Evolutionary conservation across 2,329 filamentous ascomycete species (phyloP), one percentile per base, ranked within the genome.

Genomic region (Dothiorella sarmentorum): DNA sequence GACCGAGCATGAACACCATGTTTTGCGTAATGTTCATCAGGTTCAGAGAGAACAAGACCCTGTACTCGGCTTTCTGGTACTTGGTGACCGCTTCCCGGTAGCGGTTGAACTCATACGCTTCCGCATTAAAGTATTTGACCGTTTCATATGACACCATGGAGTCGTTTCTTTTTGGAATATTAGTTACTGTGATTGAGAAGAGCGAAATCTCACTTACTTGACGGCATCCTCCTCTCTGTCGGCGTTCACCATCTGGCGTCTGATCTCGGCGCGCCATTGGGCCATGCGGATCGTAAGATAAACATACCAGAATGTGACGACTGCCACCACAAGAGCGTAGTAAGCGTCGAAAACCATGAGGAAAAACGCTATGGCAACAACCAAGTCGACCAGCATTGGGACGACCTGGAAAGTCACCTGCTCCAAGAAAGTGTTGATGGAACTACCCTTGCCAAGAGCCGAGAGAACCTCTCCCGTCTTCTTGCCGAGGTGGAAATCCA

Each of bases 101-200:
- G 6, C 82, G 75, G 53, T 79, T 75, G 40, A 83, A 84, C 65
- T 86, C 84, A 61, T 82, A 80, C 1, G 73, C 72, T 61, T 85
- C 81, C 17, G 84, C 83, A 62, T 84, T 85, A 71, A 85, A 86
- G 67, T 86, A 84, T 63, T 86, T 85, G 43, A 86, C 84, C 1
- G 84, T 86, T 76, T 99, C 94, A 72, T 97, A 99, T n/a, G 91
- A 96, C 62, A 94, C 91, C 78, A 99, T 94, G 0, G 94, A 97
- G 73, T 99, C 94, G 70, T 97, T 97, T 76, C 80, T 83, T 62
- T 83, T 62, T 11, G 40, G 2, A 18, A 31, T 24, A 63, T 74
- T 63, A 74, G 69, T 52, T 17, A 24, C 35, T 31, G 13, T 43
- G 9, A n/a, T 20, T 20, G 27, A 29, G 9, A 31, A 47, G 31